A percentile compares a stretch with the other conserved stretches of the same genome.
Conservation (phyloP, 2,329 filamentous ascomycete genomes). For the Diaporthe citriasiana region DNA sequence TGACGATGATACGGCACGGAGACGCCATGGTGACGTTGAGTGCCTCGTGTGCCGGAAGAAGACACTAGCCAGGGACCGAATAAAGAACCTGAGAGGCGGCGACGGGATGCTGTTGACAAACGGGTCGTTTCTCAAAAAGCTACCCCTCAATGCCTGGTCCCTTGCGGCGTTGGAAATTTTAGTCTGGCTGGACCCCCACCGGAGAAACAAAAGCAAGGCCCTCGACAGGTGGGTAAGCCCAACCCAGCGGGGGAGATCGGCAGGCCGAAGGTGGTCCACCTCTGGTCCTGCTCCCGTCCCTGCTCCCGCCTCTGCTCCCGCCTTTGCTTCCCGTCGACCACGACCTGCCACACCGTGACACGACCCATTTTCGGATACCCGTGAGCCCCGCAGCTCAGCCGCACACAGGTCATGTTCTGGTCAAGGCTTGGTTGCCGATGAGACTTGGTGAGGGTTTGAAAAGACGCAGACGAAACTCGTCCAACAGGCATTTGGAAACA, state of each 20-base stretch:
- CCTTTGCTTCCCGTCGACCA: slow-evolving; percentile 12
- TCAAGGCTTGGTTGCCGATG: slow-evolving; percentile 29
- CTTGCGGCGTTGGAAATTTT: not conserved
- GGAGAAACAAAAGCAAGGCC: slow-evolving; percentile 5
- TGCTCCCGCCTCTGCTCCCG: slow-evolving; percentile 14
- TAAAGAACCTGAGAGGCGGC: not conserved
- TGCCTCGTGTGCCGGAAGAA: not conserved
- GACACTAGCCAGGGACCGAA: not conserved
- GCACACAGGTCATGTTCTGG: slow-evolving; percentile 5
- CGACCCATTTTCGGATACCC: slow-evolving; percentile 15
- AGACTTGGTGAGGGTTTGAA: slow-evolving; percentile 25
- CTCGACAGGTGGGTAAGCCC: no score
- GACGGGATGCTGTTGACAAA: not conserved
- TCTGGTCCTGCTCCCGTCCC: slow-evolving; percentile 4
- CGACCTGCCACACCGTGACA: slow-evolving; percentile 21
- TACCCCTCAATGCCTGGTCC: slow-evolving; percentile 22
- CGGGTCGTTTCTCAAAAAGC: not conserved
- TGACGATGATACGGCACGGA: slow-evolving; percentile 71
- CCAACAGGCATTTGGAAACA: slow-evolving; percentile 12
- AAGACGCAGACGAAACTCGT: slow-evolving; percentile 22
- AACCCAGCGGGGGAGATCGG: slow-evolving; percentile 1
- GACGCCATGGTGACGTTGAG: slow-evolving; percentile 28
- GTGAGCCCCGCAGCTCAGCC: slow-evolving; percentile 15
- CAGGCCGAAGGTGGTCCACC: not conserved
- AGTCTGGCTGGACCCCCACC: not conserved